phyloP scores from a whole-genome alignment of 2,329 filamentous ascomycete genomes.

The Fusarium duplospermum region DNA sequence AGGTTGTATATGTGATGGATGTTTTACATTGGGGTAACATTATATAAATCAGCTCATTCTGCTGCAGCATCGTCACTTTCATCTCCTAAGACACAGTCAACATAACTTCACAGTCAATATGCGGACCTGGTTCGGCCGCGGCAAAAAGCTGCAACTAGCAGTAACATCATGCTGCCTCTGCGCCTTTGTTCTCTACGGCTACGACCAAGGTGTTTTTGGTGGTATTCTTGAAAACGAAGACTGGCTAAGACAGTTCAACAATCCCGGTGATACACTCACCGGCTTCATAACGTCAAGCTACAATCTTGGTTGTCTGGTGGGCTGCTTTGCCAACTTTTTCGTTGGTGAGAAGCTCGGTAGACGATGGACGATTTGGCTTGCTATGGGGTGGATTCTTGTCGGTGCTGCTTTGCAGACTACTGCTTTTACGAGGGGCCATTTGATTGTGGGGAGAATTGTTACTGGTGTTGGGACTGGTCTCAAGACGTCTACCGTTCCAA shows the following conservation, averaged over 20 bases:
- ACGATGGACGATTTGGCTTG: constrained; percentile 64
- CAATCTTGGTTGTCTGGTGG: constrained; percentile 56
- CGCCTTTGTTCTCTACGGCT: constrained; percentile 50
- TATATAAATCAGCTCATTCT: neutral
- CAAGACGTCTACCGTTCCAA: constrained; percentile 53
- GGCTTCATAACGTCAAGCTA: constrained; percentile 47
- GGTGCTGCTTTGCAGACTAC: constrained; percentile 68
- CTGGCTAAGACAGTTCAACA: constrained; percentile 49
- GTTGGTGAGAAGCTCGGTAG: constrained; percentile 63
- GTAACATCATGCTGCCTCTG: constrained; percentile 38
- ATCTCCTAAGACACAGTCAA: neutral
- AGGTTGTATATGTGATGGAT: neutral
- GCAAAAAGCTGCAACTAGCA: constrained; percentile 35
- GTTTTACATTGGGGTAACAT: neutral
- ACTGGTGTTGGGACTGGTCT: constrained; percentile 62
- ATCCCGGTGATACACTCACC: constrained; percentile 38
- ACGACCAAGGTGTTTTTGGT: constrained; percentile 61
- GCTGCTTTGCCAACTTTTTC: constrained; percentile 54
- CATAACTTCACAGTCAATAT: neutral
- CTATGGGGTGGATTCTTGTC: constrained; percentile 66
- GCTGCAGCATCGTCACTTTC: neutral
- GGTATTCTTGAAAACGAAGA: constrained; percentile 58
- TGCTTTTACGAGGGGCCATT: constrained; percentile 54
- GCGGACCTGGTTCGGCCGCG: constrained; percentile 38
- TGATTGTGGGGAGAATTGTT: constrained; percentile 61